Base-by-base conservation (phyloP, 228 moss, liverwort and hornwort species). In the Sphagnum fallax region DNA sequence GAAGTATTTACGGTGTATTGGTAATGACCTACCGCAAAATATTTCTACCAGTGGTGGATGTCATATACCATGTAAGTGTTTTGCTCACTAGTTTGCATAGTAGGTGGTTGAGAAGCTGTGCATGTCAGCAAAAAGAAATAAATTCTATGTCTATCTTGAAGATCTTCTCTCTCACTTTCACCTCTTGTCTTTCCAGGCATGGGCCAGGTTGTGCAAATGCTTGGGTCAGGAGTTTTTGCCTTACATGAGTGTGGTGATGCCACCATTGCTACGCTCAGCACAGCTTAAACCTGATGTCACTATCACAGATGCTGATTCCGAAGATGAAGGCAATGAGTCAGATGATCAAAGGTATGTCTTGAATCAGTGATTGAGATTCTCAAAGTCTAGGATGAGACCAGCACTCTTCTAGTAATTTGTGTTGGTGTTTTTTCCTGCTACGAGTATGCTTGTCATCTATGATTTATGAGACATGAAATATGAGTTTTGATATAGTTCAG, bases 201-300 rank as follows among this genome's bases (percentile, higher is more conserved):
- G 98, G 98, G 98, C 98, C 68, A 83, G 98, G 71, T 81, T 98
- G 61, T 98, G 98, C 84, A 98, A 98, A 74, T 98, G 98, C 84
- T 76, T 98, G 68, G 98, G 98, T 67, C 98, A 98, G 73, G 98
- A 98, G 79, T 98, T 98, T 64, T 68, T 98, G 67, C 98, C 98
- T 10, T 98, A 98, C 73, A 98, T 98, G 98, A 91, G 87, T 74
- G 98, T 94, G 63, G 98, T 98, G 67, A 98, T 98, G 98, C 98
- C 98, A 67, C 94, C 98, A 53, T 77, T 98, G 71, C 82, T 98
- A 48, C 90, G 94, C 61, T 98, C 98, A 65, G 98, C 98, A 55
- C 98, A 92, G 75, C 74, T 94, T 53, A 98, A 98, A 81, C 98
- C 98, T 63, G 98, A 98, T 76, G 98, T 98, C 48, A 98, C 93